Percentiles rank a stretch among this genome's conserved stretches.
Evolutionary conservation across 2,329 filamentous ascomycete genomes (phyloP).

Genomic region (Phialophora macrospora): DNA sequence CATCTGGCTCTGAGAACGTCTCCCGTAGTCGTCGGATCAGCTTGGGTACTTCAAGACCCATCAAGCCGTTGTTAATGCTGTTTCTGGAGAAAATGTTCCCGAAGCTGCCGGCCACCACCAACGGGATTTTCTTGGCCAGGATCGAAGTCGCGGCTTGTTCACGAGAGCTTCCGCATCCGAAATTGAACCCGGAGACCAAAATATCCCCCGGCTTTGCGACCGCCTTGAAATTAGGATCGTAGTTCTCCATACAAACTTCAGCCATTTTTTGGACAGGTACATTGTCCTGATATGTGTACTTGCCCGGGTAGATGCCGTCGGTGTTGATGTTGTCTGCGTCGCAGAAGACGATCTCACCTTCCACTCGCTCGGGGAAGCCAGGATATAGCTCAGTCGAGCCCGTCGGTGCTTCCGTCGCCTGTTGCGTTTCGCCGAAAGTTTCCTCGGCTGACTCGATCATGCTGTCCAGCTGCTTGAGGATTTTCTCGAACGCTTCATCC

Average conservation of each 20-base stretch:
- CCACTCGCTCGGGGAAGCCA: slow-evolving; percentile 82
- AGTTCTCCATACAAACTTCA: slow-evolving; percentile 90
- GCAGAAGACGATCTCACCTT: slow-evolving; percentile 85
- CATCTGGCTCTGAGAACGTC: slow-evolving; percentile 51
- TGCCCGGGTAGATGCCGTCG: slow-evolving; percentile 88
- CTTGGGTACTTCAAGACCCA: slow-evolving; percentile 47
- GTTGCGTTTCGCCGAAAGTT: slow-evolving; percentile 46
- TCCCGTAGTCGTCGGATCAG: slow-evolving; percentile 45
- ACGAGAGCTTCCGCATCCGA: slow-evolving; percentile 78
- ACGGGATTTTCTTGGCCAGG: slow-evolving; percentile 76
- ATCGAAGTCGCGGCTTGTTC: slow-evolving; percentile 91
- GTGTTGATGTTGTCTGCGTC: slow-evolving; percentile 89
- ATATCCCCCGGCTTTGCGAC: slow-evolving; percentile 74
- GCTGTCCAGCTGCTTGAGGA: slow-evolving; percentile 70
- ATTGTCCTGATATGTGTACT: slow-evolving; percentile 76
- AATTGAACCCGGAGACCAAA: slow-evolving; percentile 84
- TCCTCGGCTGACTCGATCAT: slow-evolving; percentile 63
- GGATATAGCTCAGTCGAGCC: slow-evolving; percentile 71
- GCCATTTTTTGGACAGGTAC: slow-evolving; percentile 80
- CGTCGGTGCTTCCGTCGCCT: slow-evolving; percentile 5
- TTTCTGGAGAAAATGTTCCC: slow-evolving; percentile 79
- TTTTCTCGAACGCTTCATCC: slow-evolving; percentile 72
- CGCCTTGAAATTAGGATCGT: slow-evolving; percentile 72
- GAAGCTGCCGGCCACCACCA: slow-evolving; percentile 81
- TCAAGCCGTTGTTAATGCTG: slow-evolving; percentile 51